Conservation (phyloP, 106 monocot genomes). For the Apostasia ramifera region DNA sequence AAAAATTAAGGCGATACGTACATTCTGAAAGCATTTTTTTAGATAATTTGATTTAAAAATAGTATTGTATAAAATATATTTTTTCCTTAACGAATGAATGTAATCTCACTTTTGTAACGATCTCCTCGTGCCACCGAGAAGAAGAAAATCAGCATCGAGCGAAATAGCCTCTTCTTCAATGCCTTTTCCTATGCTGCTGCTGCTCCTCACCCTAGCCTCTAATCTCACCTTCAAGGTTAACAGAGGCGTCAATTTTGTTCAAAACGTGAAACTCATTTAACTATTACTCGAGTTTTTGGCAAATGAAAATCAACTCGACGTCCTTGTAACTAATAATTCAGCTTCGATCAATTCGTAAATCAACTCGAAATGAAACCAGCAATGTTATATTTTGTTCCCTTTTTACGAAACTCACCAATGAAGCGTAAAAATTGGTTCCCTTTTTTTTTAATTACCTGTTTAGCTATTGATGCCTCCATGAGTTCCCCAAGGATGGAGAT, state of each 20-base stretch:
- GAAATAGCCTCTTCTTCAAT: constrained; percentile 37
- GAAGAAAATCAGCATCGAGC: constrained; percentile 32
- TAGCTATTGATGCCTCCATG: constrained; percentile 22
- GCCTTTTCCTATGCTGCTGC: constrained; percentile 38
- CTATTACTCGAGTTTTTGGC: too few relatives aligned
- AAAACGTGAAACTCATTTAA: too few relatives aligned
- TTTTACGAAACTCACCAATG: neutral
- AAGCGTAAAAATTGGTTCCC: neutral
- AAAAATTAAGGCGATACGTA: too few relatives aligned
- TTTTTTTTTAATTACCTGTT: constrained; percentile 24
- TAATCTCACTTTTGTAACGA: constrained; percentile 23
- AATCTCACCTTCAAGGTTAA: constrained; percentile 25
- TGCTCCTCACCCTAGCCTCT: constrained; percentile 37
- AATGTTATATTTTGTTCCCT: too few relatives aligned
- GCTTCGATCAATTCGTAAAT: too few relatives aligned
- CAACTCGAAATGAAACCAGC: too few relatives aligned
- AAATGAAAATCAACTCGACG: too few relatives aligned
- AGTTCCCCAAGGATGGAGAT: constrained; percentile 60
- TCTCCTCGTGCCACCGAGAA: constrained; percentile 38
- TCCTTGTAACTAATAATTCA: too few relatives aligned
- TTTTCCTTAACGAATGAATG: neutral
- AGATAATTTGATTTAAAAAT: too few relatives aligned
- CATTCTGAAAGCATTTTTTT: too few relatives aligned
- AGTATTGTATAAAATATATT: neutral
- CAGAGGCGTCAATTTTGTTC: too few relatives aligned